Evolutionary conservation across 441 rosid species (phyloP).

Genomic region (Arabidopsis hybrid): DNA sequence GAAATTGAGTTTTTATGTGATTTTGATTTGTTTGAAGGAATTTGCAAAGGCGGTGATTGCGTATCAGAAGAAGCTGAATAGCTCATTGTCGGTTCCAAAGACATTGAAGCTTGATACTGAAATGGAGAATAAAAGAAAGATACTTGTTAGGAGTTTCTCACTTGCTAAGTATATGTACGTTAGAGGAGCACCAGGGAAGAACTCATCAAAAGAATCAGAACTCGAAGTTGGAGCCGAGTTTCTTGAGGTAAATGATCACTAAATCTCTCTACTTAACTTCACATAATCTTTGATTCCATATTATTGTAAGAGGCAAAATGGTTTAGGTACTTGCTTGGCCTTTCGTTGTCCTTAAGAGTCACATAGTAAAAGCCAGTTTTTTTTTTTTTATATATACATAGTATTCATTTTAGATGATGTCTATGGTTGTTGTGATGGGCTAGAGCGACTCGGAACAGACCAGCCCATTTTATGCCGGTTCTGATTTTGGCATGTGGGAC

Average conservation of each 20-base stretch:
- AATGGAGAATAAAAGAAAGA: conserved; percentile 69
- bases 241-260: conserved; percentile 53
- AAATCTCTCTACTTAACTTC: conserved; percentile 7
- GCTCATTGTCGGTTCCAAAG: conserved; percentile 50
- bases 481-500: neutral
- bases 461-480: neutral
- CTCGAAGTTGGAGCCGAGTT: conserved; percentile 66
- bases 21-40: conserved; percentile 50
- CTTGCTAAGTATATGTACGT: conserved; percentile 72
- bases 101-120: conserved; percentile 56
- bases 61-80: conserved; percentile 78
- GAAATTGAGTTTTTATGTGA: neutral
- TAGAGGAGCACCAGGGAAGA: conserved; percentile 44
- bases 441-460: conserved; percentile 8
- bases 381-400: conserved; percentile 3
- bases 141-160: conserved; percentile 68
- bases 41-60: conserved; percentile 88
- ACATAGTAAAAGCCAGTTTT: conserved; percentile 23
- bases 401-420: conserved; percentile 24
- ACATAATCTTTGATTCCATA: neutral
- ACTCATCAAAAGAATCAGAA: conserved; percentile 50
- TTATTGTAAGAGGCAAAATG: conserved; percentile 30
- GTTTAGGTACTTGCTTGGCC: conserved; percentile 14
- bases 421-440: conserved; percentile 32
- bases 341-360: conserved; percentile 33